Evolutionary conservation across 257 asterid genomes (phyloP).

Genomic region (Solanum chilense): DNA sequence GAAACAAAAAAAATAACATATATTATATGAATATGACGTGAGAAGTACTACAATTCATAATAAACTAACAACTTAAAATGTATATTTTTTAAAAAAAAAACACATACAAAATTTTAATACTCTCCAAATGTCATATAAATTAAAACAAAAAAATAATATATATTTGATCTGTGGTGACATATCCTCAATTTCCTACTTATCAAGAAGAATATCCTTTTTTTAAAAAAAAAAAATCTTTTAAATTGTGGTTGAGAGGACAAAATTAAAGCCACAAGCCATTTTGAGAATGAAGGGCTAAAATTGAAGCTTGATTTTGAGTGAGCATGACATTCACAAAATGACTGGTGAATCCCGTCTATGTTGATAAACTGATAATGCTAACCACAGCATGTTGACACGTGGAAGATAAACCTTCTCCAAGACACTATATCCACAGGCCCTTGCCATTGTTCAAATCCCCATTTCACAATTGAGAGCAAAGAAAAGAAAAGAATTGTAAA

Average conservation of each 20-base stretch:
- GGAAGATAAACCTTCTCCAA: slow-evolving; percentile 3
- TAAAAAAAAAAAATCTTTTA: background rate
- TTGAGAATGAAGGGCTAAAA: slow-evolving; percentile 5
- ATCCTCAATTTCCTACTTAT: background rate
- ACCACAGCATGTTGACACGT: slow-evolving; percentile 6
- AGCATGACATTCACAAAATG: background rate
- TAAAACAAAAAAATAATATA: no score
- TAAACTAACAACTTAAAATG: background rate
- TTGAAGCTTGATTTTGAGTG: background rate
- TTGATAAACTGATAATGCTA: slow-evolving; percentile 3
- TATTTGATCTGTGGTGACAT: background rate
- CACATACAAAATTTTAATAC: background rate
- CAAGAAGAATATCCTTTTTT: background rate
- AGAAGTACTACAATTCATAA: background rate
- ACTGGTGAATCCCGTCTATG: background rate
- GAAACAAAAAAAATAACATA: no score
- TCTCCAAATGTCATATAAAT: background rate
- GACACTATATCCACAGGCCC: slow-evolving; percentile 45
- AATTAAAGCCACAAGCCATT: background rate
- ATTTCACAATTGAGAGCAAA: background rate
- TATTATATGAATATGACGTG: no score
- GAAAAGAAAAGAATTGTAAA: background rate
- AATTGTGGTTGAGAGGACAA: background rate
- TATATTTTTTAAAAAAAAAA: no score
- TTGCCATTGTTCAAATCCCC: background rate